Base-by-base conservation (phyloP, 1,139 yeast genomes). In the Nematodospora anomalae region DNA sequence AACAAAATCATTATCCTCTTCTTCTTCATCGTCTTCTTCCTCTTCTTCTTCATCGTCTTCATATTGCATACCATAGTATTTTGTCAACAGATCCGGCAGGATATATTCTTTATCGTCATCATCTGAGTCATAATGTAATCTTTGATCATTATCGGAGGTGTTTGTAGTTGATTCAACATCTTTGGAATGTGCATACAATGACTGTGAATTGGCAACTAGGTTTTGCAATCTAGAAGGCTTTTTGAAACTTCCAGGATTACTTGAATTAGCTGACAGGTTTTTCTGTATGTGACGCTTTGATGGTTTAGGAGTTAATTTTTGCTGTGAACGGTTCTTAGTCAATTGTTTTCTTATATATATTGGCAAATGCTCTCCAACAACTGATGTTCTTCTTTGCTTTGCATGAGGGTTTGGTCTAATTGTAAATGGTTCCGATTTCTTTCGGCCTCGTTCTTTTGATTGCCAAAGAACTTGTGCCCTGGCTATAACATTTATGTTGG, bases 1-100 rank as follows among this genome's bases (percentile, higher is more conserved):
- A 11, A 58, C 56, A 41, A 60, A 61, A 35, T 61, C 67, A 16
- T 52, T 58, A 15, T 62, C 67, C 4, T 52, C 60, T 9, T 42
- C 48, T 40, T 47, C 36, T 31, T 46, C 21, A 33, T 33, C 46
- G 38, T 53, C 58, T 5, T 55, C 58, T 8, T 52, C 56, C 5
- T 50, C 51, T 2, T 42, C 51, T 32, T 49, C 38, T 28, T 47
- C 28, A 32, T 28, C 45, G 41, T 52, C 57, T 8, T 57, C 58
- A 13, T 46, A 50, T 6, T 51, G 53, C 4, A 44, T 38, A 3
- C 55, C 70, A 36, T 58, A 59, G 32, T 55, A 60, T 29, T 53
- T 55, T 7, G 69, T 62, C 35, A 68, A 49, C 68, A 64, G 68
- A 30, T 58, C 59, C 2, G 75, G 74, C 71, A 64, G 71, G 16